Conservation (phyloP, 2,329 filamentous ascomycete species). For the Colletotrichum cordylinicola region DNA sequence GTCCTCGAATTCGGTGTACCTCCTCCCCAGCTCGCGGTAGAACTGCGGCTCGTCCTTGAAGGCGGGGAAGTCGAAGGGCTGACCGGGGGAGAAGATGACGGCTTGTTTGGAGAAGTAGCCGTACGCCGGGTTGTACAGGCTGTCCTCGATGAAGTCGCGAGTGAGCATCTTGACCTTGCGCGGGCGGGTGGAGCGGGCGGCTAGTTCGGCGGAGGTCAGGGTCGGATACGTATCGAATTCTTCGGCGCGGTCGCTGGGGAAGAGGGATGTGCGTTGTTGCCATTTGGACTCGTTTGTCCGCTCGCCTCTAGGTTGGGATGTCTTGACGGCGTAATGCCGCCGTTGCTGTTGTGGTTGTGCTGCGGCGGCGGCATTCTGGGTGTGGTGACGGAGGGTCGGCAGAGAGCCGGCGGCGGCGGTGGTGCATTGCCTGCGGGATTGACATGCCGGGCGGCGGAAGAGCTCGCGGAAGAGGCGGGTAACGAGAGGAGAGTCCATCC, state of each 20-base stretch:
- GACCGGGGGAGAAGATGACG: conserved; percentile 92
- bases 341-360: conserved; percentile 26
- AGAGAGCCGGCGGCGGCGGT: conserved; percentile 24
- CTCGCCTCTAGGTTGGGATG: conserved; percentile 23
- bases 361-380: conserved; percentile 1
- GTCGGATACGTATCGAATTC: conserved; percentile 85
- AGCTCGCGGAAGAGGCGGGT: conserved; percentile 84
- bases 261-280: conserved; percentile 82
- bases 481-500: conserved; percentile 84
- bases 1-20: conserved; percentile 93
- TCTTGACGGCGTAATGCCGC: conserved; percentile 29
- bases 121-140: conserved; percentile 91
- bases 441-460: conserved; percentile 76
- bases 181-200: conserved; percentile 75
- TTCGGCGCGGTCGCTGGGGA: conserved; percentile 77
- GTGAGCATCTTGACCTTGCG: conserved; percentile 94
- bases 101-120: conserved; percentile 97
- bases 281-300: conserved; percentile 72
- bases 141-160: conserved; percentile 97
- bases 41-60: conserved; percentile 89
- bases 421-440: conserved; percentile 48
- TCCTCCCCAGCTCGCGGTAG: conserved; percentile 74
- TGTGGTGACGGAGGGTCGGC: neutral
- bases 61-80: conserved; percentile 85
- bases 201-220: conserved; percentile 83